Evolutionary conservation across 2,329 filamentous ascomycete species (phyloP).

Genomic region (Fusarium nodosum): DNA sequence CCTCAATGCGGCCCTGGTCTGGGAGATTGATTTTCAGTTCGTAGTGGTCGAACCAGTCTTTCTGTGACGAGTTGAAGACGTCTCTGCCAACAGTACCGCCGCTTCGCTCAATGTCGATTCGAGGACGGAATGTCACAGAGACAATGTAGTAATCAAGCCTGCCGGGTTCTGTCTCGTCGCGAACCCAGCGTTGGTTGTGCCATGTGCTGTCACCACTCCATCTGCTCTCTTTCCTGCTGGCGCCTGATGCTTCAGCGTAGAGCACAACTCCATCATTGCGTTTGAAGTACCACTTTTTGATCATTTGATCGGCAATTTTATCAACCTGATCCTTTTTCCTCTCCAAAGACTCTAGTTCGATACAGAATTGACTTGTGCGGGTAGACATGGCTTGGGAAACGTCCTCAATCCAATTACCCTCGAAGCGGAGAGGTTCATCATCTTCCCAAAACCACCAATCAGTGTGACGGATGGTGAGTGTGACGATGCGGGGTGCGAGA

Average conservation of each 20-base stretch:
- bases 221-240: slow-evolving; percentile 49
- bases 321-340: slow-evolving; percentile 62
- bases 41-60: neutral
- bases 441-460: slow-evolving; percentile 51
- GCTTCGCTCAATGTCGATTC: slow-evolving; percentile 36
- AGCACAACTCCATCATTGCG: slow-evolving; percentile 53
- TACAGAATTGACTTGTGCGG: slow-evolving; percentile 56
- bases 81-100: slow-evolving; percentile 35
- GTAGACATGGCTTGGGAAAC: slow-evolving; percentile 46
- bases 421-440: slow-evolving; percentile 52
- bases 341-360: slow-evolving; percentile 64
- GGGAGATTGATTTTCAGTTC: slow-evolving; percentile 17
- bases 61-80: slow-evolving; percentile 8
- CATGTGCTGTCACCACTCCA: slow-evolving; percentile 64
- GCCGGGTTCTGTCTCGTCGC: slow-evolving; percentile 58
- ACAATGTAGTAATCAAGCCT: slow-evolving; percentile 61
- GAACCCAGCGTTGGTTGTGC: slow-evolving; percentile 54
- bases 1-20: neutral
- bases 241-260: slow-evolving; percentile 46
- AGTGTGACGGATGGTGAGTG: slow-evolving; percentile 63
- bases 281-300: slow-evolving; percentile 44
- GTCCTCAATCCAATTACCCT: slow-evolving; percentile 54
- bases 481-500: slow-evolving; percentile 56
- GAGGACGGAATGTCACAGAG: slow-evolving; percentile 55
- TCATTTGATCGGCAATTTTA: slow-evolving; percentile 54